Evolutionary conservation across 345 rosid species (phyloP), one percentile per base, ranked within the genome.

Genomic region (Populus tremula): DNA sequence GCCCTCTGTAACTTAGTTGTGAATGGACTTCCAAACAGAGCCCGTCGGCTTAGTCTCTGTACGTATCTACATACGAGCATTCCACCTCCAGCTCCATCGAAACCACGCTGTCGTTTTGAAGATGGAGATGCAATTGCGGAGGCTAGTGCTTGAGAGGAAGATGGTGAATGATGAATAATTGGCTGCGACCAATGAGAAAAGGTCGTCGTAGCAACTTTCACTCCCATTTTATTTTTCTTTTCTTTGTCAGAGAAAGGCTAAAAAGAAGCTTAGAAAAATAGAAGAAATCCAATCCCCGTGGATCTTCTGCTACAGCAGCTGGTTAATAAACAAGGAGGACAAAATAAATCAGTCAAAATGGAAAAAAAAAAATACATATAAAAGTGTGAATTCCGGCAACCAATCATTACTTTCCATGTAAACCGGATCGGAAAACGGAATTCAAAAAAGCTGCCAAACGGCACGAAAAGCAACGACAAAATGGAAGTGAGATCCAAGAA

Each of bases 171-270:
- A 63, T 86, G 87, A 68, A 86, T 14, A 18, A 84, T 81, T 20
- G 88, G 87, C 69, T 90, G 90, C 38, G 89, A 82, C 94, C 91
- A 90, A 29, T 86, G 97, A 29, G 91, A 87, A 75, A 86, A 79
- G 2, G 87, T 71, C 38, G 87, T 71, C 27, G 87, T 73, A 4
- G 85, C 92, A 69, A 85, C 92, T 87, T 89, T 90, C 87, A 89
- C 87, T 29, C 82, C 92, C 99, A 94, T 94, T 49, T 78, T 80
- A 31, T 59, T n/a, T 21, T 14, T 38, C 43, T 6, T 6, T 14
- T 69, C 21, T 21, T 69, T 14, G 72, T 14, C 47, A 9, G 12
- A 14, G 69, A 20, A 76, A 54, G 54, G 67, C 68, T 25, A 41
- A 41, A 43, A 50, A 11, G 54, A 73, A 36, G 20, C 50, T 38